Conservation (phyloP, 805 yeast genomes). For the Nakazawaea molendinolei region DNA sequence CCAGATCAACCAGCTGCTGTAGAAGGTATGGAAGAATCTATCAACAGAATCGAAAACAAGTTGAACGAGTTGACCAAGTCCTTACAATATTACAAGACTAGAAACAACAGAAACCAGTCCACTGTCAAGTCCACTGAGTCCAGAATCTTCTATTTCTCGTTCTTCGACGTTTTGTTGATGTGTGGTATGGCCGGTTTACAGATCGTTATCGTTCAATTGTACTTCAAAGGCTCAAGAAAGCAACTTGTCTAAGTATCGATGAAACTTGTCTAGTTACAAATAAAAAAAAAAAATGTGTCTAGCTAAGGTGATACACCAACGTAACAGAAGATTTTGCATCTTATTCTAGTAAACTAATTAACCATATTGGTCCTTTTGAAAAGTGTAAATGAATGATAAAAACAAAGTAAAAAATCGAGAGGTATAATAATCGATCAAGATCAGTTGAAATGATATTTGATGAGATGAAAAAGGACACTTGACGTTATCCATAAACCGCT, state of each 20-base stretch:
- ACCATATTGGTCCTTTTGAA: not conserved
- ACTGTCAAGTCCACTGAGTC: constrained; percentile 62
- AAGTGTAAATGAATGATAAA: not conserved
- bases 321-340: no score
- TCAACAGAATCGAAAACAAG: constrained; percentile 53
- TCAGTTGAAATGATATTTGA: no score
- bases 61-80: constrained; percentile 49
- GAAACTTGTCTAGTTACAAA: no score
- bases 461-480: no score
- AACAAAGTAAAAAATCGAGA: not conserved
- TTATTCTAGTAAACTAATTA: no score
- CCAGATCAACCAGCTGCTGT: constrained; percentile 50
- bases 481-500: no score
- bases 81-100: constrained; percentile 77
- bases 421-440: no score
- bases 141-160: constrained; percentile 59
- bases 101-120: constrained; percentile 87
- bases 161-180: constrained; percentile 57
- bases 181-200: constrained; percentile 67
- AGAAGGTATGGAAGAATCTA: constrained; percentile 47
- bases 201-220: constrained; percentile 58
- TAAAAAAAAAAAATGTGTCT: not conserved
- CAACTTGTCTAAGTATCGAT: constrained; percentile 50
- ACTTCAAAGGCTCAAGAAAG: constrained; percentile 66
- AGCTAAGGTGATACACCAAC: not conserved